Evolutionary conservation across 1,284 basidiomycete genomes (phyloP).

Genomic region (Moesziomyces antarcticus): DNA sequence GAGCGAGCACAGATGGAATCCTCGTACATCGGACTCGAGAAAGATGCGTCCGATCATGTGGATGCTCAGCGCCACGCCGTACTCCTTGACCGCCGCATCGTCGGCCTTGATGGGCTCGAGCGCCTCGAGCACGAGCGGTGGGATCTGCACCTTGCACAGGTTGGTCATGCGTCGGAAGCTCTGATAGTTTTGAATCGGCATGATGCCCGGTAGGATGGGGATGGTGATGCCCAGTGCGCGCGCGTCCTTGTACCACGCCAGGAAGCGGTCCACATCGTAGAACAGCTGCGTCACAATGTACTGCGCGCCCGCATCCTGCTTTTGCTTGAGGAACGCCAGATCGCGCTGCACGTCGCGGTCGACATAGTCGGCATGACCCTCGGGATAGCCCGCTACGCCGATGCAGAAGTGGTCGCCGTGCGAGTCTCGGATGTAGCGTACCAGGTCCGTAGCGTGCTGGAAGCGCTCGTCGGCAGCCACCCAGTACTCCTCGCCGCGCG

Average conservation of each 20-base stretch:
- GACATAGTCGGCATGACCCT: constrained; percentile 78
- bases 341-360: constrained; percentile 77
- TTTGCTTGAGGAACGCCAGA: constrained; percentile 81
- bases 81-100: constrained; percentile 89
- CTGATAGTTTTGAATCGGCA: constrained; percentile 96
- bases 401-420: constrained; percentile 89
- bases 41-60: constrained; percentile 77
- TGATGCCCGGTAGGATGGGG: constrained; percentile 93
- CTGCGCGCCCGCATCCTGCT: constrained; percentile 93
- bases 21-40: constrained; percentile 76
- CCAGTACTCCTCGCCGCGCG: constrained; percentile 92
- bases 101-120: constrained; percentile 80
- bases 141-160: constrained; percentile 84
- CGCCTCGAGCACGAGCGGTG: constrained; percentile 76
- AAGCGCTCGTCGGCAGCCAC: constrained; percentile 86
- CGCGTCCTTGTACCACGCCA: constrained; percentile 53
- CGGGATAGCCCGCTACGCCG: constrained; percentile 93
- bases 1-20: constrained; percentile 94
- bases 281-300: constrained; percentile 98
- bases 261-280: constrained; percentile 80
- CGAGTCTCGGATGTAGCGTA: constrained; percentile 87
- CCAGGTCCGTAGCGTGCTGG: constrained; percentile 87
- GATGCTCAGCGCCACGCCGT: constrained; percentile 74
- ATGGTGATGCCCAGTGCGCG: constrained; percentile 79
- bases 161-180: constrained; percentile 92